A percentile compares a stretch with the other conserved stretches of the same genome.
These are phyloP conservation scores for Comarum palustre DNA, from an alignment of 306 rosid species.

Conservation along the genomic window DNA sequence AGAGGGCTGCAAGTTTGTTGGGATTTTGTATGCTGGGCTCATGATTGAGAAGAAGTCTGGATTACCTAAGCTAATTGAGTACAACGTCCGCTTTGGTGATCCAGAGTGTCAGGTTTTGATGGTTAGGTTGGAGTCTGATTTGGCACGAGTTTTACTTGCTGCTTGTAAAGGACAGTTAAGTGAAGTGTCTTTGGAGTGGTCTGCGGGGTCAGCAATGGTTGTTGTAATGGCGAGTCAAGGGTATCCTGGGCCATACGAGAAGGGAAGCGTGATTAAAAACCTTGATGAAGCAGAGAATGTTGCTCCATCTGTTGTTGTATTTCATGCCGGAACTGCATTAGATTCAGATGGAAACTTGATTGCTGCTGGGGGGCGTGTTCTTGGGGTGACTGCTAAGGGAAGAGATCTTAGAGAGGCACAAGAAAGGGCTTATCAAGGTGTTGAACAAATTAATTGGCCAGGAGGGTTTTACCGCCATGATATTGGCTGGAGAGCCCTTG, in stretches of 20 bases:
- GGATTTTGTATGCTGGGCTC: constrained; percentile 89
- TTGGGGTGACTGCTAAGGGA: constrained; percentile 87
- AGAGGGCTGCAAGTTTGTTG: constrained; percentile 90
- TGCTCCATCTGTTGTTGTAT: constrained; percentile 69
- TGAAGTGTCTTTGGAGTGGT: constrained; percentile 77
- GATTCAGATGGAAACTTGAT: constrained; percentile 65
- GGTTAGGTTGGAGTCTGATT: constrained; percentile 87
- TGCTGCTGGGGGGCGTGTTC: constrained; percentile 91
- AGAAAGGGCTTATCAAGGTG: constrained; percentile 66
- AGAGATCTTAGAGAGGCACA: constrained; percentile 75
- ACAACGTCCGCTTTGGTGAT: constrained; percentile 97
- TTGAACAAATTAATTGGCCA: constrained; percentile 68
- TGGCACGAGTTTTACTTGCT: constrained; percentile 82
- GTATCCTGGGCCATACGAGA: constrained; percentile 79
- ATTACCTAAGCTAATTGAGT: constrained; percentile 87
- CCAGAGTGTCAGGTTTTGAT: constrained; percentile 98
- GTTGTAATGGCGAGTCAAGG: constrained; percentile 99
- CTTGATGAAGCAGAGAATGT: constrained; percentile 74
- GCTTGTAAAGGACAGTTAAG: constrained; percentile 86
- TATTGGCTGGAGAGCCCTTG: constrained; percentile 98
- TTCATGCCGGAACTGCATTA: constrained; percentile 88
- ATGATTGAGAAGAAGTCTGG: constrained; percentile 96
- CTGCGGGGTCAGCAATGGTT: constrained; percentile 87
- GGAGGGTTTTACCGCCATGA: constrained; percentile 86
- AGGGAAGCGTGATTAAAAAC: constrained; percentile 75